Evolutionary conservation across 768 basidiomycete species (phyloP).

Genomic region (Tricholoma matsutake): DNA sequence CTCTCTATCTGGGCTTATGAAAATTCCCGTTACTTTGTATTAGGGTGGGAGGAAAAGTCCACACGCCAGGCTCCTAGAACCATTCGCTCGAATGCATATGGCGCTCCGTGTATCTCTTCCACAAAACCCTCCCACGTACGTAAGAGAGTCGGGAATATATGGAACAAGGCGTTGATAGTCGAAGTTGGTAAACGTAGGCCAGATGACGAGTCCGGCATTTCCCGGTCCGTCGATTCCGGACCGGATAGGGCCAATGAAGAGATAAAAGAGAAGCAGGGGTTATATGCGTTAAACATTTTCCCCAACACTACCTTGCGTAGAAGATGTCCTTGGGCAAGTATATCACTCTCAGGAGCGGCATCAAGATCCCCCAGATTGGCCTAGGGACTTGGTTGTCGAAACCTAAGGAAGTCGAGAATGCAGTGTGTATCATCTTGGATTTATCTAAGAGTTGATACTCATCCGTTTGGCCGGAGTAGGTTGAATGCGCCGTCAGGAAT

Average conservation of each 20-base stretch:
- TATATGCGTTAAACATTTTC: not conserved
- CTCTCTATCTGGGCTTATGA: no score
- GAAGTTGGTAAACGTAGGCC: no score
- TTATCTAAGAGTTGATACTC: conserved; percentile 1
- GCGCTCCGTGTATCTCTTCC: no score
- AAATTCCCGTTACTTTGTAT: no score
- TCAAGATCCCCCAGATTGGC: conserved; percentile 70
- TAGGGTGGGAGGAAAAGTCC: no score
- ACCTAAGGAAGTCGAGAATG: conserved; percentile 71
- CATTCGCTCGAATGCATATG: no score
- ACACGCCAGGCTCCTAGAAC: no score
- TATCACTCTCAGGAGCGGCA: conserved; percentile 43
- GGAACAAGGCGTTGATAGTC: no score
- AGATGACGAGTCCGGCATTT: not conserved
- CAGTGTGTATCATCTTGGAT: conserved; percentile 39
- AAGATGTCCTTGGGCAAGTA: conserved; percentile 42
- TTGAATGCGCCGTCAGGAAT: conserved; percentile 67
- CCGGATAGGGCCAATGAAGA: not conserved
- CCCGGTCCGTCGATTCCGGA: not conserved
- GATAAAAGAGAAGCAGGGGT: not conserved
- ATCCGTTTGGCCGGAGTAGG: conserved; percentile 35
- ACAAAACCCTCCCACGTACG: no score
- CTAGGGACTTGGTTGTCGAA: conserved; percentile 81
- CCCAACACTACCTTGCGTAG: not conserved
- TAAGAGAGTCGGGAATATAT: no score